Percentiles rank a stretch among this genome's conserved stretches.
Conservation (phyloP, 2,329 filamentous ascomycete species). For the Fusarium sp. region DNA sequence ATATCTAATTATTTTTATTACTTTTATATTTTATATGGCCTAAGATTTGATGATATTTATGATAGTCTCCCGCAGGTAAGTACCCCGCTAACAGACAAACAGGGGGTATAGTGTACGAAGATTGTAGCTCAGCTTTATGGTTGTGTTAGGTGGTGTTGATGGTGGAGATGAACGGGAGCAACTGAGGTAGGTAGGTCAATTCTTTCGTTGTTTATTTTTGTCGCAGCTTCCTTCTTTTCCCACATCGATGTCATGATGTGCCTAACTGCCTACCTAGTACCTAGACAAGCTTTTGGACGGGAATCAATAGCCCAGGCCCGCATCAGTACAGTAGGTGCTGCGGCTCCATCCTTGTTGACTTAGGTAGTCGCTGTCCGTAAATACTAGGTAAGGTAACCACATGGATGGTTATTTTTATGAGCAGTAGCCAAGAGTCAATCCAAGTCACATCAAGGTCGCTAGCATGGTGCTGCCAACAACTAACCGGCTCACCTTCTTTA, state of each 20-base stretch:
- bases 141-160: conserved; percentile 18
- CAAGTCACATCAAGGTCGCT: conserved; percentile 1
- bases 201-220: background rate
- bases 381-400: conserved; percentile 3
- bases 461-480: background rate
- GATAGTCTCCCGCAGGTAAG: too few relatives aligned
- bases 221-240: background rate
- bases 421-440: background rate
- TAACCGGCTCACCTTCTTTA: background rate
- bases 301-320: background rate
- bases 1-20: too few relatives aligned
- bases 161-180: conserved; percentile 8
- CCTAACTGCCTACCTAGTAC: too few relatives aligned
- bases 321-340: background rate
- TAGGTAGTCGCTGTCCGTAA: background rate
- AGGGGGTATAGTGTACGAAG: background rate
- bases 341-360: background rate
- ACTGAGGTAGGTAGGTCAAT: background rate
- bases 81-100: too few relatives aligned
- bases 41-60: too few relatives aligned
- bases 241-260: too few relatives aligned
- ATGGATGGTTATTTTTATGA: background rate
- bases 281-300: conserved; percentile 6
- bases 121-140: conserved; percentile 8
- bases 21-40: too few relatives aligned